Percentiles rank a stretch among this genome's conserved stretches.
Conservation (phyloP, 352 stramenopile genomes). For the Pythium volutum region DNA sequence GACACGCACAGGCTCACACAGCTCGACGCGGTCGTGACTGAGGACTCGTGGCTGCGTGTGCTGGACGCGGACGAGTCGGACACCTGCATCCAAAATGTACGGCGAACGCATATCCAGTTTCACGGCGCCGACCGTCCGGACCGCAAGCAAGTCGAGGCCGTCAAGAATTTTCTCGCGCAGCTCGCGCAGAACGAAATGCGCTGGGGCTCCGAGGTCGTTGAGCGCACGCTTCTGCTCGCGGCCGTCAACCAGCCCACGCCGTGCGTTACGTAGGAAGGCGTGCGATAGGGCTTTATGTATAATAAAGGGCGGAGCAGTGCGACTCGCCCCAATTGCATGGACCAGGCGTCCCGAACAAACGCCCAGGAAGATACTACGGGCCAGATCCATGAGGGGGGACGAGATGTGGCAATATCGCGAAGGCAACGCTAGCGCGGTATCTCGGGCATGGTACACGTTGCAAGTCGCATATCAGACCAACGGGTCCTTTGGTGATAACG, state of each 20-base stretch:
- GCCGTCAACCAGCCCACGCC: neutral
- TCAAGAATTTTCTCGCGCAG: slow-evolving; percentile 1
- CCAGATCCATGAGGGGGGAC: too few relatives aligned
- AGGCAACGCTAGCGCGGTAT: too few relatives aligned
- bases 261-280: neutral
- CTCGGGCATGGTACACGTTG: too few relatives aligned
- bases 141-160: neutral
- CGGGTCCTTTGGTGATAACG: too few relatives aligned
- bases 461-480: too few relatives aligned
- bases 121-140: neutral
- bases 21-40: slow-evolving; percentile 1
- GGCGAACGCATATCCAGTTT: slow-evolving; percentile 5
- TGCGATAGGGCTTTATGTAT: too few relatives aligned
- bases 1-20: neutral
- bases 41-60: slow-evolving; percentile 8
- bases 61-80: neutral
- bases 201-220: slow-evolving; percentile 6
- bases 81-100: slow-evolving; percentile 4
- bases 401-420: too few relatives aligned
- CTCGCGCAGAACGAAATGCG: slow-evolving; percentile 6
- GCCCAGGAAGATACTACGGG: too few relatives aligned
- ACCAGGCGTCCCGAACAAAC: too few relatives aligned
- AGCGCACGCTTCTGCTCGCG: slow-evolving; percentile 2
- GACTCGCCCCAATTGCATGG: too few relatives aligned
- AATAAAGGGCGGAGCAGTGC: too few relatives aligned